Base-by-base conservation (phyloP, 2,329 filamentous ascomycete species). In the Colletotrichum eleusines region DNA sequence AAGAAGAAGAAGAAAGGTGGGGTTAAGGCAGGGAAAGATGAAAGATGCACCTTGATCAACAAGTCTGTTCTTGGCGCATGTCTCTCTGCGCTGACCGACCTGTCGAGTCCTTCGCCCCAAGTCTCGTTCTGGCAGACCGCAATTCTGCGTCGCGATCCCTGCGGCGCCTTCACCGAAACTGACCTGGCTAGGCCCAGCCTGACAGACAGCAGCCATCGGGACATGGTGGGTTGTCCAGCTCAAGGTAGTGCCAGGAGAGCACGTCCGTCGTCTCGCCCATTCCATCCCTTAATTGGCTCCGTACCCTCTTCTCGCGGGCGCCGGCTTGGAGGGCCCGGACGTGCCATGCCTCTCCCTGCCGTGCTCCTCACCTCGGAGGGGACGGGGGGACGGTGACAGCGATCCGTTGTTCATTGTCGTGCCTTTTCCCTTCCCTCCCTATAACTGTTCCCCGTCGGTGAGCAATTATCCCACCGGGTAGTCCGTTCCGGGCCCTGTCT, bases 291-390 rank as follows among this genome's bases (percentile, higher is more conserved):
- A n/a, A 23, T 23, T 63, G 14, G 42, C 33, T 62, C 57, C 55
- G 60, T 46, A n/a, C 35, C 18, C 67, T 60, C 51, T 33, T 70
- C 35, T 35, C 20, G 64, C 53, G 53, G 64, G 16, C 64, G 58
- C 53, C 65, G 69, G 53, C 69, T 63, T 51, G 31, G 59, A 58
- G 44, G 51, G n/a, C 58, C 65, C 51, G 59, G 44, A 35, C 31
- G 53, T 59, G 50, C 38, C 69, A 55, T 38, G 53, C 44, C 50
- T 59, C 69, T 71, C 69, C 69, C 69, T 71, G 69, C 38, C 69
- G 53, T 71, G 69, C 58, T 69, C 58, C 59, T 63, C 69, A 54
- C 53, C 65, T 71, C 53, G 51, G 38, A 48, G 53, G 42, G 57
- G 64, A 59, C 53, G 63, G 11, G 35, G 35, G 35, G 35, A 38